A percentile compares a stretch with the other conserved stretches of the same genome.
These are phyloP conservation scores for Vachellia collinsii DNA, from an alignment of 306 rosid species.

Conservation along the genomic window DNA sequence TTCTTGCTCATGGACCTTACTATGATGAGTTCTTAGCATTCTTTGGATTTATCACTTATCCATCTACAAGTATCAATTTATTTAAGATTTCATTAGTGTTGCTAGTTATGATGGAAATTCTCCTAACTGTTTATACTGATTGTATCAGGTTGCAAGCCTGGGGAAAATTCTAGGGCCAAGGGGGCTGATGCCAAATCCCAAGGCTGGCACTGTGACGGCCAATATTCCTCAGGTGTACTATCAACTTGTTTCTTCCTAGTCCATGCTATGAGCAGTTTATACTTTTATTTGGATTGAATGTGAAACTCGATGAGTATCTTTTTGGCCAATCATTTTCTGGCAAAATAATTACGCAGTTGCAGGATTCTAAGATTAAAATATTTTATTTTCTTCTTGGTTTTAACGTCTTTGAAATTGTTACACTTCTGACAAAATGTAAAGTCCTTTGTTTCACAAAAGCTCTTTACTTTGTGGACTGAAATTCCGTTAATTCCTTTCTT, in stretches of 20 bases:
- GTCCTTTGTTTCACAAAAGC: constrained; percentile 2
- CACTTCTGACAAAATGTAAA: not conserved
- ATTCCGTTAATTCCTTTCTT: constrained; percentile 7
- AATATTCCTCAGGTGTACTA: constrained; percentile 87
- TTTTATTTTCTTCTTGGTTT: not conserved
- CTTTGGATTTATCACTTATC: not conserved
- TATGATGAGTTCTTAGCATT: not conserved
- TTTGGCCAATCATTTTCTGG: constrained; percentile 10
- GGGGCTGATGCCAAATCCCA: constrained; percentile 99
- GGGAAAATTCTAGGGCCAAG: constrained; percentile 99
- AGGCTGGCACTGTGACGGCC: constrained; percentile 97
- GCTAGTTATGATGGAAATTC: constrained; percentile 24
- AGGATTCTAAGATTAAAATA: not conserved
- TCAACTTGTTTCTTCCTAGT: constrained; percentile 16
- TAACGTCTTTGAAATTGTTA: constrained; percentile 1
- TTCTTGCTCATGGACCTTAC: constrained; percentile 12
- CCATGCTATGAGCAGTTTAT: not conserved
- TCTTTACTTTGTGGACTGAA: not conserved
- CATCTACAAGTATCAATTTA: not conserved
- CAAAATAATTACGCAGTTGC: constrained; percentile 3
- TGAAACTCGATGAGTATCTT: not conserved
- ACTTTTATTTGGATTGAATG: not conserved
- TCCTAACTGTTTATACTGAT: constrained; percentile 37
- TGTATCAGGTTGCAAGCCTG: constrained; percentile 85
- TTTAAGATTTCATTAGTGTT: not conserved